Base-by-base conservation (phyloP, 1,284 basidiomycete genomes). In the Gymnopus androsaceus region DNA sequence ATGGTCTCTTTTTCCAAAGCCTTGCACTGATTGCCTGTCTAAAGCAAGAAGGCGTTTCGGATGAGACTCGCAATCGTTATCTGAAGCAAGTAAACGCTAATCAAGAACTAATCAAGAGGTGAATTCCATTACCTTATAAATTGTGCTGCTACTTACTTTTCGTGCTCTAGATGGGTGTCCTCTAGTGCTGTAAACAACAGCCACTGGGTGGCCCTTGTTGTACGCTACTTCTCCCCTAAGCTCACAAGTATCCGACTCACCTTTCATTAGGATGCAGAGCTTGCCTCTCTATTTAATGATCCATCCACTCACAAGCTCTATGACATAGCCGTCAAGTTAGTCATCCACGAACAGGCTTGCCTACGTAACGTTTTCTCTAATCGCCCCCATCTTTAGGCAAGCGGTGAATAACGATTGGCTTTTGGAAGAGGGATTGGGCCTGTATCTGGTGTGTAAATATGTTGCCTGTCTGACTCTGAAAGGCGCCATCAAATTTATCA, bases 331-430 rank as follows among this genome's bases (percentile, higher is more conserved):
- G 81, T 87, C 21, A 85, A 81, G 84, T 83, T 65, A 50, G 76
- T 67, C 4, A 1, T 30, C 33, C 19, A 38, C 17, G 45, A 46
- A 85, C 66, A 81, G 79, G 59, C 69, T 86, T 9, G 88, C 87
- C 64, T 86, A 89, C 60, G 72, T 80, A 8, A 85, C 87, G 11
- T 81, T 87, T 19, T 84, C 80, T 83, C 83, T 65, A 50, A 76
- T 67, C 4, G 1, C 28, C 33, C 19, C 37, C 17, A 47, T 44
- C 44, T 14, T 40, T 28, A 87, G 84, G 61, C 74, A 84, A 21
- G 82, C 85, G 9, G 75, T 82, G 4, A 82, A 81, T 61, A 81
- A 87, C 56, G 83, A 86, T 57, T 87, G 84, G 85, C 65, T 83
- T 9, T 72, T 85, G 48, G 87, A 89, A 67, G 86, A 88, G 67